These are phyloP conservation scores for Leishmania braziliensis DNA, from an alignment of 208 protist genomes.

Conservation along the genomic window DNA sequence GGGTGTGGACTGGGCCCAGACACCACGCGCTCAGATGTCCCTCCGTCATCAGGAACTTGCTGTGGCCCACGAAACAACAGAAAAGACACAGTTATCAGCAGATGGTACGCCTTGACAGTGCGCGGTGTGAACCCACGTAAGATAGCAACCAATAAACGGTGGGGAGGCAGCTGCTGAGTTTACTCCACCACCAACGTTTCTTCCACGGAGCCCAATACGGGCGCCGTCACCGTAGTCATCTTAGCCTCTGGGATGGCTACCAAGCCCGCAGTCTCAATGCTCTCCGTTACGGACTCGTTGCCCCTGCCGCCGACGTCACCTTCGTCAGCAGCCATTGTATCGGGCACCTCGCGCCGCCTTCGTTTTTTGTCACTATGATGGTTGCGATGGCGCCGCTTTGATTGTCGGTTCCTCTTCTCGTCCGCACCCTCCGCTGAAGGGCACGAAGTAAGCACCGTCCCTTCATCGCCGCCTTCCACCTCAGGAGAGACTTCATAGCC, in stretches of 20 bases:
- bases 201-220: neutral
- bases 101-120: neutral
- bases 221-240: neutral
- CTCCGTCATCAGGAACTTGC: neutral
- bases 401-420: neutral
- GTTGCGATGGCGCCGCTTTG: slow-evolving; percentile 17
- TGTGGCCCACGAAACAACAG: neutral
- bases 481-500: neutral
- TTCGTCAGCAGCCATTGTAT: neutral
- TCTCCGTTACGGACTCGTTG: neutral
- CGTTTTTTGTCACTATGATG: slow-evolving; percentile 10
- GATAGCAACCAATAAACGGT: neutral
- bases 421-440: neutral
- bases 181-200: slow-evolving; percentile 18
- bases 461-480: neutral
- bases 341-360: slow-evolving; percentile 1
- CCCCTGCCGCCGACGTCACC: neutral
- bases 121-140: neutral
- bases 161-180: neutral
- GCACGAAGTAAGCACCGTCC: neutral
- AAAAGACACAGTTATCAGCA: neutral
- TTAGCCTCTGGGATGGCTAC: neutral
- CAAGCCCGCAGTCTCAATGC: neutral
- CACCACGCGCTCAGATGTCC: neutral
- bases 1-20: neutral